Percentiles rank a stretch among this genome's conserved stretches.
Evolutionary conservation across 1,284 basidiomycete genomes (phyloP).

Genomic region (Lentinus polychrous): DNA sequence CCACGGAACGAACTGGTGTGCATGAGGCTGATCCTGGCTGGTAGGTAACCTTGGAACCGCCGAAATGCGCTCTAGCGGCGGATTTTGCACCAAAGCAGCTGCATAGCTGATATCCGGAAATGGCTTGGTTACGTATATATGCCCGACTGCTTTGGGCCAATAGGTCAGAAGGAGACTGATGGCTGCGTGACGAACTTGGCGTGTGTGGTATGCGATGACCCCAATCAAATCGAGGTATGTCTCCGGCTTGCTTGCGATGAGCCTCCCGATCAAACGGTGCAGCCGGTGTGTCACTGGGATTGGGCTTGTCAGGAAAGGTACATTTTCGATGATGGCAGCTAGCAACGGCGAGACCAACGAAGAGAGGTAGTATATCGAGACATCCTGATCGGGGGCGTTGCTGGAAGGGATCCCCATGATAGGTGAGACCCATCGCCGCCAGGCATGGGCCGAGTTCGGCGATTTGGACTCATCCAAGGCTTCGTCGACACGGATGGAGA

Average conservation of each 20-base stretch:
- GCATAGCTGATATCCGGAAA: conserved; percentile 34
- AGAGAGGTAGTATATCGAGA: conserved; percentile 49
- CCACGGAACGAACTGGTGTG: conserved; percentile 67
- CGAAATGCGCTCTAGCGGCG: neutral
- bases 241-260: conserved; percentile 60
- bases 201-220: conserved; percentile 58
- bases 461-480: conserved; percentile 30
- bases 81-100: conserved; percentile 15
- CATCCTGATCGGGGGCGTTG: conserved; percentile 49
- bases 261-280: conserved; percentile 47
- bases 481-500: conserved; percentile 58
- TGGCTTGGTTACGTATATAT: conserved; percentile 48
- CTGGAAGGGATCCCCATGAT: conserved; percentile 36
- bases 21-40: conserved; percentile 22
- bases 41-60: neutral
- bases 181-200: conserved; percentile 47
- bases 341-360: conserved; percentile 56
- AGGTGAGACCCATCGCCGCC: conserved; percentile 26
- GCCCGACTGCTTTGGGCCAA: conserved; percentile 65
- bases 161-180: conserved; percentile 50
- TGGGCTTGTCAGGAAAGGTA: conserved; percentile 28
- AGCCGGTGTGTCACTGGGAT: conserved; percentile 42
- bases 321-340: conserved; percentile 48
- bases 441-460: conserved; percentile 16
- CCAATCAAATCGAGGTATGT: conserved; percentile 64